Evolutionary conservation across 2,329 filamentous ascomycete genomes (phyloP), one percentile per base, ranked within the genome.

Genomic region (Epichloe glyceriae): DNA sequence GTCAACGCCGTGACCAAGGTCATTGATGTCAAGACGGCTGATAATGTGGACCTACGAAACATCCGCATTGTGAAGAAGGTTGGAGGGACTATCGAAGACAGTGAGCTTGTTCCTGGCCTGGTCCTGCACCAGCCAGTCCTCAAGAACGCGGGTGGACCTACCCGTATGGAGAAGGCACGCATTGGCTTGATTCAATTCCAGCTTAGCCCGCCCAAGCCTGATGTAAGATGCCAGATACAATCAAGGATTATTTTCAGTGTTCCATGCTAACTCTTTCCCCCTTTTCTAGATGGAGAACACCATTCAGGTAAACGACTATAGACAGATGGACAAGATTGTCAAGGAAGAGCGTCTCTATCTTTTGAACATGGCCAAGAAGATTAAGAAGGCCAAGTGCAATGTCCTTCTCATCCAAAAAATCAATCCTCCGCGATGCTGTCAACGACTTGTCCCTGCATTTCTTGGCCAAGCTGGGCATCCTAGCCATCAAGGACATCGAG

Each of bases 301-400:
- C 64, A 97, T 98, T 57, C 85, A 95, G 34, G 93, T 98, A 64
- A 98, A 98, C 70, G 93, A 98, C 74, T 98, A 98, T 78, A 82
- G 93, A 64, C 93, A 98, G 69, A 98, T 98, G 93, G 93, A 98
- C 76, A 98, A 97, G 79, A 98, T 98, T 58, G 80, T 98, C 61
- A 98, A 98, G 74, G 93, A 98, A 73, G 93, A 98, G 75, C 88
- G 93, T 59, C 87, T 93, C 60, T 98, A 98, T 71, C 81, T 98
- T 57, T 80, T 98, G 53, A 97, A 97, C 76, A 87, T 98, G 82
- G 90, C 94, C 66, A 97, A 98, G 81, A 98, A 97, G 79, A 98
- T 98, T 71, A 96, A 97, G 75, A 98, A 97, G 79, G 90, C 93
- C 59, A 98, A 97, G 76, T 98, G 93, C 74, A 98, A 98, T 63